Percentiles rank a stretch among this genome's conserved stretches.
These are phyloP conservation scores for Inga laurina DNA, from an alignment of 306 rosid species.

Conservation along the genomic window DNA sequence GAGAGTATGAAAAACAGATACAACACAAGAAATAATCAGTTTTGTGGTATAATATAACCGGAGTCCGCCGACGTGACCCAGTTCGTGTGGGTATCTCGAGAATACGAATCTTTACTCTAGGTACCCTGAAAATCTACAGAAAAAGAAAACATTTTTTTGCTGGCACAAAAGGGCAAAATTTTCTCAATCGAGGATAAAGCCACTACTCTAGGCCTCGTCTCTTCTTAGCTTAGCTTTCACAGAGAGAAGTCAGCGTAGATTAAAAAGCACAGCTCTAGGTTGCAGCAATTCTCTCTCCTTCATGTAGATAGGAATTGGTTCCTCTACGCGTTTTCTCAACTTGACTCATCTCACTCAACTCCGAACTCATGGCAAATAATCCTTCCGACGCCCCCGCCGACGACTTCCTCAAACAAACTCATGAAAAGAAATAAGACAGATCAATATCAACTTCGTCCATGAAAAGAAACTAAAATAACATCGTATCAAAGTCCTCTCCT, in stretches of 20 bases:
- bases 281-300: neutral
- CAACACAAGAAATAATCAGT: too few relatives aligned
- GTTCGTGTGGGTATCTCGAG: too few relatives aligned
- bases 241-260: neutral
- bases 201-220: slow-evolving; percentile 21
- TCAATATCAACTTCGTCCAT: too few relatives aligned
- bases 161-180: slow-evolving; percentile 11
- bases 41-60: too few relatives aligned
- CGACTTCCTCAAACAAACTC: slow-evolving; percentile 92
- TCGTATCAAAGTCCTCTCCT: too few relatives aligned
- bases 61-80: too few relatives aligned
- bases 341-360: slow-evolving; percentile 36
- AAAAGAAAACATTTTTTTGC: neutral
- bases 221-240: neutral
- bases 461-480: too few relatives aligned
- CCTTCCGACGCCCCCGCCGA: slow-evolving; percentile 80
- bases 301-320: slow-evolving; percentile 49
- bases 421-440: too few relatives aligned
- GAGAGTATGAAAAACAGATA: too few relatives aligned
- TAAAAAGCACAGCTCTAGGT: slow-evolving; percentile 11
- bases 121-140: too few relatives aligned
- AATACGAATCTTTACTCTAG: too few relatives aligned
- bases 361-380: slow-evolving; percentile 67
- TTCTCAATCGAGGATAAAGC: slow-evolving; percentile 44
- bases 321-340: slow-evolving; percentile 39